phyloP scores from a whole-genome alignment of 768 basidiomycete species.

The Pleurotus djamor region DNA sequence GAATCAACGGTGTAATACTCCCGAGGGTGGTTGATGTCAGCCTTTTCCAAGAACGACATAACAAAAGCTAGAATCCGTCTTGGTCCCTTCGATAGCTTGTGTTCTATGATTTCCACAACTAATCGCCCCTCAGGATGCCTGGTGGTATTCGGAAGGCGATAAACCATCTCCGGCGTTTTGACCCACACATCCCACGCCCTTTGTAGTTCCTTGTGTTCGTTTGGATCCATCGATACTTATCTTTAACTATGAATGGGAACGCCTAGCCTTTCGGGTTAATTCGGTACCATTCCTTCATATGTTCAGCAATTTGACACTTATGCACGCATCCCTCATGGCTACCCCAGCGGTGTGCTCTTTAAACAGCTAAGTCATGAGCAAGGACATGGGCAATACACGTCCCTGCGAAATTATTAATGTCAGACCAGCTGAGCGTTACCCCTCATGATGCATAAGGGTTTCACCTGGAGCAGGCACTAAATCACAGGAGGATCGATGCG shows the following conservation, averaged over 20 bases:
- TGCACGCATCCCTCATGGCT: neutral
- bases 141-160: neutral
- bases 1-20: neutral
- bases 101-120: neutral
- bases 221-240: neutral
- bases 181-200: neutral
- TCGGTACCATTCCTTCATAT: neutral
- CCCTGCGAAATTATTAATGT: no score
- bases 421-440: no score
- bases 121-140: neutral
- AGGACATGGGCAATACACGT: no score
- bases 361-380: no score
- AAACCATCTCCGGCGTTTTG: neutral
- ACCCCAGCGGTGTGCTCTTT: no score
- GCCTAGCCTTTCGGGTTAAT: neutral
- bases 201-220: neutral
- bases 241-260: neutral
- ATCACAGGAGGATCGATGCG: neutral
- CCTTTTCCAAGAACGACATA: neutral
- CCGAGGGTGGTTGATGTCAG: neutral
- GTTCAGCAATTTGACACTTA: neutral
- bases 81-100: neutral
- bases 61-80: neutral
- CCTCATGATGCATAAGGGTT: no score
- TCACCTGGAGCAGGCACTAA: no score